These are phyloP conservation scores for Drechslera avenae DNA, from an alignment of 2,329 filamentous ascomycete genomes.

Conservation along the genomic window DNA sequence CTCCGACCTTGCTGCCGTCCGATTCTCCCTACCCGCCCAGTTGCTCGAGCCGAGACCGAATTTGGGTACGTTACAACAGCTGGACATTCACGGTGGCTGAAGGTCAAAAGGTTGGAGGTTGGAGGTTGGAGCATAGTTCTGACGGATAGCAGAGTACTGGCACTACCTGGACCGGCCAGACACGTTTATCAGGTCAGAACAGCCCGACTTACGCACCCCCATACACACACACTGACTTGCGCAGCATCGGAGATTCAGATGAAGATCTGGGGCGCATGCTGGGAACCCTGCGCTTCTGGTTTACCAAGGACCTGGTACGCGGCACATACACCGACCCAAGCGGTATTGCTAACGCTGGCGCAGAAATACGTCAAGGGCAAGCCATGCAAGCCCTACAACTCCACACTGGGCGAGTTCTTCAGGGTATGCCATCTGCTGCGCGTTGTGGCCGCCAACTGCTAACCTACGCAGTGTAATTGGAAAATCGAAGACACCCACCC, in stretches of 20 bases:
- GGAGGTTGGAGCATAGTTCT: constrained; percentile 30
- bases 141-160: constrained; percentile 78
- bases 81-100: neutral
- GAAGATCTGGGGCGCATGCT: constrained; percentile 93
- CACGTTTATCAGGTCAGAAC: constrained; percentile 71
- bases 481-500: constrained; percentile 82
- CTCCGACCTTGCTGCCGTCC: constrained; percentile 89
- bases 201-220: neutral
- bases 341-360: constrained; percentile 25
- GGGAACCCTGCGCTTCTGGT: constrained; percentile 94
- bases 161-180: constrained; percentile 96
- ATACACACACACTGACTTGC: constrained; percentile 44
- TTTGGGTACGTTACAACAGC: constrained; percentile 61
- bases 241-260: constrained; percentile 82
- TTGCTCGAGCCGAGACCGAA: constrained; percentile 96
- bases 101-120: no score
- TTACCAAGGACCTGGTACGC: constrained; percentile 86
- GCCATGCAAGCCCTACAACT: constrained; percentile 99
- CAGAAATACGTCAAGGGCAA: constrained; percentile 97
- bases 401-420: constrained; percentile 95
- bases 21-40: constrained; percentile 94
- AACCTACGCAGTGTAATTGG: constrained; percentile 78
- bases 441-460: constrained; percentile 9
- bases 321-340: neutral
- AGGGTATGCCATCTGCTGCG: constrained; percentile 61